Evolutionary conservation across 2,329 filamentous ascomycete species (phyloP).

Genomic region (Byssochlamys sp.): DNA sequence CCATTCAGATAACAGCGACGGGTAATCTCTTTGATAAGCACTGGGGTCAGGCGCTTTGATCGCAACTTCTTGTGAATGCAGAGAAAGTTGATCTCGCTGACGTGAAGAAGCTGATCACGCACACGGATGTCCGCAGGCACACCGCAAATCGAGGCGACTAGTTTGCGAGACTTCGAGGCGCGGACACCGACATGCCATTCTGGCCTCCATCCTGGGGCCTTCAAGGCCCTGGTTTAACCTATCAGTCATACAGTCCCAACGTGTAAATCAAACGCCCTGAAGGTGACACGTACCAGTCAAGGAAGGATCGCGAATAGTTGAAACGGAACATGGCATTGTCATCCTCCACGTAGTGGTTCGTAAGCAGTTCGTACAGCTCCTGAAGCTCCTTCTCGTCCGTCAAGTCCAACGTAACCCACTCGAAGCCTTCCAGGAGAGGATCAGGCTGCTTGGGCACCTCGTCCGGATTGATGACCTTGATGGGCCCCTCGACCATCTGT

Average conservation of each 20-base stretch:
- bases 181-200: slow-evolving; percentile 94
- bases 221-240: slow-evolving; percentile 61
- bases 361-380: slow-evolving; percentile 84
- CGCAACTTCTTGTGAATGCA: slow-evolving; percentile 97
- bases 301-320: slow-evolving; percentile 80
- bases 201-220: slow-evolving; percentile 86
- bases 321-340: slow-evolving; percentile 95
- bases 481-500: slow-evolving; percentile 64
- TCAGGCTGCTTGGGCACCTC: slow-evolving; percentile 69
- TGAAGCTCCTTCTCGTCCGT: slow-evolving; percentile 66
- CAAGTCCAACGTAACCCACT: slow-evolving; percentile 88
- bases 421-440: slow-evolving; percentile 69
- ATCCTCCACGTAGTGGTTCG: slow-evolving; percentile 94
- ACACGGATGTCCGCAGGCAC: slow-evolving; percentile 77
- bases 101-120: slow-evolving; percentile 62
- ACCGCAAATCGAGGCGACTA: slow-evolving; percentile 92
- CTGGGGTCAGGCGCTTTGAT: slow-evolving; percentile 79
- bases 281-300: slow-evolving; percentile 61
- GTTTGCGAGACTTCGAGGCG: slow-evolving; percentile 68
- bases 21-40: slow-evolving; percentile 96
- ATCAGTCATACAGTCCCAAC: neutral
- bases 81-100: slow-evolving; percentile 94
- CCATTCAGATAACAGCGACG: slow-evolving; percentile 76
- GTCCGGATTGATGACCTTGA: slow-evolving; percentile 69
- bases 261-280: neutral